Conservation (phyloP, 169 alveolate genomes). For the Miamiensis avidus region DNA sequence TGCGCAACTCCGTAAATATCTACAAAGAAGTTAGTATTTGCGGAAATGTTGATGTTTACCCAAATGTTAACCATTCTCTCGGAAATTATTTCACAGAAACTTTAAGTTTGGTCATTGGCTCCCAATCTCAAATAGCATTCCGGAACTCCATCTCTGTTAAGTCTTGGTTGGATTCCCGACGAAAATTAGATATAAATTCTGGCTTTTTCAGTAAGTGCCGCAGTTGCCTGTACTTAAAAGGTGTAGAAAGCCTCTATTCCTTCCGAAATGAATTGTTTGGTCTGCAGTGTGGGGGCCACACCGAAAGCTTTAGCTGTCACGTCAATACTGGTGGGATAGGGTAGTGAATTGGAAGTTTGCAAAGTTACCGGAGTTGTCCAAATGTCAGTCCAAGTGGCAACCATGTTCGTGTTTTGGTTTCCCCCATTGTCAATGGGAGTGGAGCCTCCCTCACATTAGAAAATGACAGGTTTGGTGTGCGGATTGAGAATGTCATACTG, state of each 20-base stretch:
- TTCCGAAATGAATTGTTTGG: not conserved
- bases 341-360: not conserved
- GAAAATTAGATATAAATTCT: not conserved
- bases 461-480: too few species aligned
- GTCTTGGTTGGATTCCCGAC: not conserved
- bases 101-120: not conserved
- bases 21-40: not conserved
- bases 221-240: not conserved
- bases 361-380: not conserved
- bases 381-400: too few species aligned
- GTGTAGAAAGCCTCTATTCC: not conserved
- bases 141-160: not conserved
- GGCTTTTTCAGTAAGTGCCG: not conserved
- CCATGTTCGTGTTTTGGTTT: too few species aligned
- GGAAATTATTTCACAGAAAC: not conserved
- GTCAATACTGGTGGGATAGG: not conserved
- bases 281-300: not conserved
- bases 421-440: too few species aligned
- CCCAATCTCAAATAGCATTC: not conserved
- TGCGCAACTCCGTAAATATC: not conserved
- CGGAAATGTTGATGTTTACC: not conserved
- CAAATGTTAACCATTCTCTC: not conserved
- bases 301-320: not conserved
- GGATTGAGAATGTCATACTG: not conserved
- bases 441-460: not conserved